phyloP scores from a whole-genome alignment of 768 basidiomycete species.

The Austroboletus eburneus region DNA sequence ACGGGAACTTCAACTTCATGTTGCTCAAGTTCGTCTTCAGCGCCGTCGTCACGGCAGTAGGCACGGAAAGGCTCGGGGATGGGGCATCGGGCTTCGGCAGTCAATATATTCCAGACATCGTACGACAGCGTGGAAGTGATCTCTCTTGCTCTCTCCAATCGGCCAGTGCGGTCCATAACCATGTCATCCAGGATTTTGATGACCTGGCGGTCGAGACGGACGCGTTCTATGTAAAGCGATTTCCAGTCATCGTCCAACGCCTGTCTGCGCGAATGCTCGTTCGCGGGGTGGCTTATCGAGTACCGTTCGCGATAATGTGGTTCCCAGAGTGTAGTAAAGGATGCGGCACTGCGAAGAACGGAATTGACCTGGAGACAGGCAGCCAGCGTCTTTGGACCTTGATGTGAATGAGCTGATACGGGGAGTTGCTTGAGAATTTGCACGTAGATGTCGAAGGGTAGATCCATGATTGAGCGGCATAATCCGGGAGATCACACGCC shows the following conservation, averaged over 20 bases:
- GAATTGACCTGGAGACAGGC: conserved; percentile 38
- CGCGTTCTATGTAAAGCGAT: conserved; percentile 41
- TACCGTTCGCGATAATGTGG: conserved; percentile 50
- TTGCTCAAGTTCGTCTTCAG: conserved; percentile 2
- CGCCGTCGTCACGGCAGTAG: conserved; percentile 10
- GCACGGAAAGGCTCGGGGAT: conserved; percentile 31
- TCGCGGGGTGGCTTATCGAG: conserved; percentile 33
- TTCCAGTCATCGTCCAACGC: conserved; percentile 40
- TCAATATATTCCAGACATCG: conserved; percentile 55
- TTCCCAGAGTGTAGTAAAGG: conserved; percentile 44
- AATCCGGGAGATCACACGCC: too few relatives aligned
- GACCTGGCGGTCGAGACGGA: conserved; percentile 41
- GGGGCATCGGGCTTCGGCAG: conserved; percentile 35
- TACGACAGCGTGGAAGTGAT: conserved; percentile 40
- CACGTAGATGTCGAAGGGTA: conserved; percentile 36
- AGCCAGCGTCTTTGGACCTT: conserved; percentile 33
- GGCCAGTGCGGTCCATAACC: conserved; percentile 32
- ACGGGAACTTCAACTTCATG: conserved; percentile 4
- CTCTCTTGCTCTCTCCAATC: conserved; percentile 37
- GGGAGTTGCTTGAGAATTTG: conserved; percentile 36
- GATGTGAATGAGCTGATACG: conserved; percentile 15
- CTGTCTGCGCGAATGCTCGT: conserved; percentile 35
- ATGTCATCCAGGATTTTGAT: conserved; percentile 41
- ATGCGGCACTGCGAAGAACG: conserved; percentile 43
- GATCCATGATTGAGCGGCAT: too few relatives aligned